Evolutionary conservation across 768 basidiomycete genomes (phyloP), one percentile per base, ranked within the genome.

Genomic region (Rhizopogon rudus): DNA sequence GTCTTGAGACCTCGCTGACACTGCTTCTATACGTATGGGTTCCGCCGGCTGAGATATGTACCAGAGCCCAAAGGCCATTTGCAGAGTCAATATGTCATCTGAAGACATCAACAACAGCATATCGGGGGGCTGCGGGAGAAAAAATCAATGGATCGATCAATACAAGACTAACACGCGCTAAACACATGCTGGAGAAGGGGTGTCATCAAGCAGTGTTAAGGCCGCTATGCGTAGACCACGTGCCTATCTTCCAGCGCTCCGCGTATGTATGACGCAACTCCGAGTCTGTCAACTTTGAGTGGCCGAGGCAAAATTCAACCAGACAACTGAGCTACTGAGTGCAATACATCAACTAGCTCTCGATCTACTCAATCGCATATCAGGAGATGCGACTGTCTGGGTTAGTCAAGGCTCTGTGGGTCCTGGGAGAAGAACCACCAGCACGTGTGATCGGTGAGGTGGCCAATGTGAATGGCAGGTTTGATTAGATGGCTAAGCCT

Each of bases 361-460:
- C n/a, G 13, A 31, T 22, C 46, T 22, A 14, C 20, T 22, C 14
- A 37, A 16, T 49, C 14, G 48, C 16, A 25, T 10, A 14, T 22
- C 14, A 6, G 35, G 31, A 48, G 33, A 49, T 49, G 35, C 3
- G 8, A 25, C 5, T 8, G 20, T 22, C 48, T 22, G 22, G 14
- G 35, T 49, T 5, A 37, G 35, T 37, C 35, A 22, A 49, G 35
- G 48, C 35, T 37, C 35, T 49, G 48, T 49, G 12, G 12, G 35
- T 37, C 35, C 10, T 37, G 35, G 14, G 20, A 49, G 35, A 49
- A 49, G 48, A 49, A 49, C 20, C 48, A 49, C 16, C 13, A 22
- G 3, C 48, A 49, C 48, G 48, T 49, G 48, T 49, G 48, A 49
- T 49, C 33, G 33, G 48, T 49, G 48, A 49, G 48, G 48, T 22